Percentiles rank a stretch among this genome's conserved stretches.
Evolutionary conservation across 306 rosid genomes (phyloP).

Genomic region (Comarum palustre): DNA sequence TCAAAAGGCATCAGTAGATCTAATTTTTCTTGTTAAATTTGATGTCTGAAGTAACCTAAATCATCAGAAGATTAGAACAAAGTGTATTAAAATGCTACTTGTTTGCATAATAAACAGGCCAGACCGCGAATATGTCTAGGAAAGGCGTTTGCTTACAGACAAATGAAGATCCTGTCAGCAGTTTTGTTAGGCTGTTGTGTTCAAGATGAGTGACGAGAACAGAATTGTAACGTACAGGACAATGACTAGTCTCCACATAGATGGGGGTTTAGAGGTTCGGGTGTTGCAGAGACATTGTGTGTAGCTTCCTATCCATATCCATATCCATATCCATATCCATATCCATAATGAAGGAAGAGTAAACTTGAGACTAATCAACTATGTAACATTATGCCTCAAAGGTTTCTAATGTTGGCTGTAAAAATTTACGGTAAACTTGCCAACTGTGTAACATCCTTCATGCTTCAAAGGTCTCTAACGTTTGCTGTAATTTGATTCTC

Average conservation of each 20-base stretch:
- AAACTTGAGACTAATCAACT: too few relatives aligned
- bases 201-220: slow-evolving; percentile 55
- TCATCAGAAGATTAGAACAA: neutral
- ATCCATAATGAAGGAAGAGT: too few relatives aligned
- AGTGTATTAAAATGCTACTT: neutral
- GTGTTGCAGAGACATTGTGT: slow-evolving; percentile 38
- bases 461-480: neutral
- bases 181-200: slow-evolving; percentile 43
- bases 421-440: too few relatives aligned
- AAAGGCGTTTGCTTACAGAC: slow-evolving; percentile 83
- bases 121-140: slow-evolving; percentile 84
- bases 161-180: slow-evolving; percentile 76
- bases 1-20: neutral
- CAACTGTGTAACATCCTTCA: too few relatives aligned
- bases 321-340: too few relatives aligned
- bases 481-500: neutral
- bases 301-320: slow-evolving; percentile 13
- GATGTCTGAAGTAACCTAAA: neutral
- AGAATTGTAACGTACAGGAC: slow-evolving; percentile 64
- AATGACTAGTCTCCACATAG: slow-evolving; percentile 73
- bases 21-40: neutral
- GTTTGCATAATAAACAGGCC: slow-evolving; percentile 44
- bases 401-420: neutral
- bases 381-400: too few relatives aligned
- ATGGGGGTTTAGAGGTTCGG: slow-evolving; percentile 63